Percentiles rank a stretch among this genome's conserved stretches.
Conservation (phyloP, 2,329 filamentous ascomycete species). For the Pseudofabraea citricarpa region DNA sequence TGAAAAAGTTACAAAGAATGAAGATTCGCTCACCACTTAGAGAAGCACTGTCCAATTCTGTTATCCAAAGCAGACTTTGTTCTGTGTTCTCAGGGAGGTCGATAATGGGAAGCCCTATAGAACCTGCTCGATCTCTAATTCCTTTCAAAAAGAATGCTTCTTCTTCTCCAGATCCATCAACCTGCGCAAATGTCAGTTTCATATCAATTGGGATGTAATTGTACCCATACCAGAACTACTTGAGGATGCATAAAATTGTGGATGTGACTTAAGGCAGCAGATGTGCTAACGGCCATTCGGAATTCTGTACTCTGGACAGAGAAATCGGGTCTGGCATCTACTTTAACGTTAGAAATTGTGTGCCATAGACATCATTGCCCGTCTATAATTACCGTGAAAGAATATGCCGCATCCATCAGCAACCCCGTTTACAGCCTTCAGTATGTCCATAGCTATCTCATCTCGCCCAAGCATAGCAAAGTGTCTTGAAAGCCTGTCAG, state of each 20-base stretch:
- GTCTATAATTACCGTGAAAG: slow-evolving; percentile 41
- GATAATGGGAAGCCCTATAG: slow-evolving; percentile 59
- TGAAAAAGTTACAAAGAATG: background rate
- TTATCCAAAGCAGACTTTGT: slow-evolving; percentile 70
- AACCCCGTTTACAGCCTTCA: slow-evolving; percentile 78
- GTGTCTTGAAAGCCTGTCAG: slow-evolving; percentile 39
- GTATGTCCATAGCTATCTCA: slow-evolving; percentile 61
- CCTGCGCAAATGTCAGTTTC: slow-evolving; percentile 40
- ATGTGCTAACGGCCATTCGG: slow-evolving; percentile 61
- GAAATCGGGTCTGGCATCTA: slow-evolving; percentile 74
- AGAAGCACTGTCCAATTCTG: slow-evolving; percentile 68
- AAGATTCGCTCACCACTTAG: slow-evolving; percentile 49
- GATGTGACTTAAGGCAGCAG: slow-evolving; percentile 68
- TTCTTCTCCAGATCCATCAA: slow-evolving; percentile 65
- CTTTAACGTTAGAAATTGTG: slow-evolving; percentile 7
- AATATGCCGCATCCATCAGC: slow-evolving; percentile 61
- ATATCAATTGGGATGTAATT: background rate
- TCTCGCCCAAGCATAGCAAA: slow-evolving; percentile 74
- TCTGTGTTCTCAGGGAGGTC: slow-evolving; percentile 63
- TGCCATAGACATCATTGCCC: slow-evolving; percentile 3
- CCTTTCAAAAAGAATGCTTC: slow-evolving; percentile 62
- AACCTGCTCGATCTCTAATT: slow-evolving; percentile 48
- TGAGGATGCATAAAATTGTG: slow-evolving; percentile 72
- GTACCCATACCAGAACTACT: slow-evolving; percentile 35
- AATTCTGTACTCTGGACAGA: slow-evolving; percentile 62